Evolutionary conservation across 2,329 filamentous ascomycete genomes (phyloP).

Genomic region (Lachnellula arida): DNA sequence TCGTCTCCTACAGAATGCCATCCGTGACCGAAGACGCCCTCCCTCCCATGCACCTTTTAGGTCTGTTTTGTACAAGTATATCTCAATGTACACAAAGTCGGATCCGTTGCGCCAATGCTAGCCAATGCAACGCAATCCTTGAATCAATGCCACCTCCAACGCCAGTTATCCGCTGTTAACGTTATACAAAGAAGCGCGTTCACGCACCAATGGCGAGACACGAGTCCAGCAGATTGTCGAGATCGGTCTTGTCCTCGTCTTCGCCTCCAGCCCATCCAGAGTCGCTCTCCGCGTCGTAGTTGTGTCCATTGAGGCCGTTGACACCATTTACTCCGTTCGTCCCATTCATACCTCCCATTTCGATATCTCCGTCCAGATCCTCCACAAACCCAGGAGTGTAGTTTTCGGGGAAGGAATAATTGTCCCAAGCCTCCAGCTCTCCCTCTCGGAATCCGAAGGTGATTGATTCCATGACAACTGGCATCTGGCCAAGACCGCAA

Average conservation of each 20-base stretch:
- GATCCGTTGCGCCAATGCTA: slow-evolving; percentile 16
- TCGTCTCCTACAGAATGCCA: slow-evolving; percentile 23
- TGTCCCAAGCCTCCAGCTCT: slow-evolving; percentile 63
- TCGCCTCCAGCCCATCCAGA: slow-evolving; percentile 60
- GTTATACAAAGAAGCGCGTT: slow-evolving; percentile 2
- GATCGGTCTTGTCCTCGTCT: slow-evolving; percentile 43
- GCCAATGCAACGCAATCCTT: slow-evolving; percentile 18
- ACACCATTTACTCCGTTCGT: slow-evolving; percentile 42
- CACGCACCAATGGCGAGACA: slow-evolving; percentile 30
- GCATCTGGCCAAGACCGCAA: slow-evolving; percentile 71
- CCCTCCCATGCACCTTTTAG: slow-evolving; percentile 8
- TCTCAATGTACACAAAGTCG: slow-evolving; percentile 12
- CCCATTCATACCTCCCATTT: slow-evolving; percentile 32
- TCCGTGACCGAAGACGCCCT: slow-evolving; percentile 15
- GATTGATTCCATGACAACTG: slow-evolving; percentile 66
- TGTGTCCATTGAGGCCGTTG: slow-evolving; percentile 44
- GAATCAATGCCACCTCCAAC: slow-evolving; percentile 16
- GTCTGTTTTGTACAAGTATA: slow-evolving; percentile 19
- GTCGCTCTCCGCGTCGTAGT: slow-evolving; percentile 51
- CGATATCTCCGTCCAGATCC: slow-evolving; percentile 33
- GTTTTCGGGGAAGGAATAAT: slow-evolving; percentile 44
- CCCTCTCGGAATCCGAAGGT: slow-evolving; percentile 69
- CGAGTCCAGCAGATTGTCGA: slow-evolving; percentile 49
- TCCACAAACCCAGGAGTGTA: slow-evolving; percentile 30
- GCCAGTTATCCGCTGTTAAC: slow-evolving; percentile 12